Base-by-base conservation (phyloP, 176 grass and related monocot genomes). In the Raddia distichophylla region DNA sequence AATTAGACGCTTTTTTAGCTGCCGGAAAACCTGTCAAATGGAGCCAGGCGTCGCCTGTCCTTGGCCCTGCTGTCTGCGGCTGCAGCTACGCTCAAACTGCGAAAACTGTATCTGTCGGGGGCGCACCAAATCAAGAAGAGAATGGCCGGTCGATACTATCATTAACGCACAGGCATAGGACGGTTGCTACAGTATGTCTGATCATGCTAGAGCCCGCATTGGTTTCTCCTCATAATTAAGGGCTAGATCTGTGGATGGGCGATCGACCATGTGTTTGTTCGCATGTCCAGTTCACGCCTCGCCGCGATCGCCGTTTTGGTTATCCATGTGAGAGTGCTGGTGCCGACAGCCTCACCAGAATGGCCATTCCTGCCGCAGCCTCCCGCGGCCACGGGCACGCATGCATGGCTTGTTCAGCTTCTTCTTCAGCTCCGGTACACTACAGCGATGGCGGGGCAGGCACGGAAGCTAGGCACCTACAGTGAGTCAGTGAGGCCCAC, bases 341-440 rank as follows among this genome's bases (percentile, higher is more conserved):
- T 75, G 8, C n/a, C 64, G 79, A 82, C 85, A 87, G 56, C 79
- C 64, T 87, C 55, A 70, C 64, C 71, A 34, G 71, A 53, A 82
- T 51, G 72, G 46, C 79, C 7, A 7, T 43, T 60, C 32, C 74
- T 44, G 64, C 65, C 63, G 45, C 27, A 27, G 27, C 17, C 56
- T 61, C 46, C 76, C 10, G 15, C 71, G 71, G 18, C 63, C 62
- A 80, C 62, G 27, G 10, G 34, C 54, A 60, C 76, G 10, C 73
- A 60, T 68, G 10, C 73, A n/a, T 45, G 48, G 10, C 62, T 2
- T 62, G 58, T 58, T 50, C 48, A 8, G 9, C 12, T 45, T 17
- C 64, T 10, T 67, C 42, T n/a, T 3, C 33, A 67, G 58, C 2
- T 55, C 47, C 69, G 10, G 32, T 42, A 63, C 19, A 4, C 53